Percentiles rank a stretch among this genome's conserved stretches.
phyloP scores from a whole-genome alignment of 768 basidiomycete genomes.

The Lyophyllum atratum region DNA sequence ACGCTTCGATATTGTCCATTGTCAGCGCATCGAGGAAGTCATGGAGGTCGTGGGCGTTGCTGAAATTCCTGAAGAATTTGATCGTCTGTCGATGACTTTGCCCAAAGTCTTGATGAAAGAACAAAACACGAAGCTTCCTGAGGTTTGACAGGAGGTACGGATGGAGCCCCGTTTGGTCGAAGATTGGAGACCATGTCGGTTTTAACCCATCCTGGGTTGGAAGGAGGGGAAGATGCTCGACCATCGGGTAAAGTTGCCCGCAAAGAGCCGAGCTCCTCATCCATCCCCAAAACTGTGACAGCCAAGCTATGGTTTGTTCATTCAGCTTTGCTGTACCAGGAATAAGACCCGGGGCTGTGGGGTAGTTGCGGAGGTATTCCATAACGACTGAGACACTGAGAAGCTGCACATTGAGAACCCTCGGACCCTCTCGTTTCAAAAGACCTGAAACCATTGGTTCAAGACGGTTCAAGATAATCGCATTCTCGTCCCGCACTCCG shows the following conservation, averaged over 20 bases:
- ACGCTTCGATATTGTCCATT: background rate
- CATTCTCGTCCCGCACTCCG: slow-evolving; percentile 28
- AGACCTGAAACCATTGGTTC: slow-evolving; percentile 21
- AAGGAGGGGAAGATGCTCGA: slow-evolving; percentile 29
- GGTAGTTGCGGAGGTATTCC: slow-evolving; percentile 28
- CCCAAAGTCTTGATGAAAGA: slow-evolving; percentile 31
- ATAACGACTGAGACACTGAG: slow-evolving; percentile 28
- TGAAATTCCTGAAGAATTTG: slow-evolving; percentile 17
- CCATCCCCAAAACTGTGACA: slow-evolving; percentile 49
- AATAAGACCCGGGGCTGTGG: slow-evolving; percentile 24
- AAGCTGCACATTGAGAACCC: slow-evolving; percentile 30
- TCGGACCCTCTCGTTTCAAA: slow-evolving; percentile 23
- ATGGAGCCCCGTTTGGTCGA: slow-evolving; percentile 25
- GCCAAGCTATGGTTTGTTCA: slow-evolving; percentile 28
- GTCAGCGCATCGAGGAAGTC: slow-evolving; percentile 31
- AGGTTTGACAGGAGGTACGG: slow-evolving; percentile 22
- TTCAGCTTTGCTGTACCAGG: slow-evolving; percentile 19
- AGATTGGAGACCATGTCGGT: slow-evolving; percentile 25
- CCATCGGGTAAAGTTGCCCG: slow-evolving; percentile 21
- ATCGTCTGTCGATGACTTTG: slow-evolving; percentile 21
- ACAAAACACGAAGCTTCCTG: slow-evolving; percentile 29
- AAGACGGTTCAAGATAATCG: slow-evolving; percentile 31
- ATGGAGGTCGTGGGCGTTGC: slow-evolving; percentile 26
- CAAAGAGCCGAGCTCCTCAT: slow-evolving; percentile 24
- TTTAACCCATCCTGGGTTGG: slow-evolving; percentile 34